A percentile compares a stretch with the other conserved stretches of the same genome.
These are phyloP conservation scores for Aspergillus ruber DNA, from an alignment of 2,329 filamentous ascomycete species.

Conservation along the genomic window DNA sequence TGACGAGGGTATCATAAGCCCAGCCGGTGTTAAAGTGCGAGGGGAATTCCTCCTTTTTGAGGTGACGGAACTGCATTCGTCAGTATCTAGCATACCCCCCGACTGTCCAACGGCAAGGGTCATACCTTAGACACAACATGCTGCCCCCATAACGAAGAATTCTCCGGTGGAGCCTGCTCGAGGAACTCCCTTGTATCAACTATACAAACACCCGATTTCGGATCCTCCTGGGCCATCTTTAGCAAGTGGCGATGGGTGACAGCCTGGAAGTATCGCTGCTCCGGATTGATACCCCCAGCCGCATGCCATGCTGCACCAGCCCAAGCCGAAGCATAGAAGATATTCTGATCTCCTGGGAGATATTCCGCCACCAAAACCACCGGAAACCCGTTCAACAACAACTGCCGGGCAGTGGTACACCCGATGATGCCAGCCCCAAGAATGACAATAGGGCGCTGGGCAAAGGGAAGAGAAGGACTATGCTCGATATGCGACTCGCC, in stretches of 20 bases:
- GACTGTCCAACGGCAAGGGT: neutral
- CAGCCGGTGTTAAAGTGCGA: conserved; percentile 27
- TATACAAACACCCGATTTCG: conserved; percentile 28
- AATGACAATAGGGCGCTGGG: conserved; percentile 30
- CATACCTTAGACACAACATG: conserved; percentile 29
- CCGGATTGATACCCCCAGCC: conserved; percentile 28
- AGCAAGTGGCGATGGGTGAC: conserved; percentile 29
- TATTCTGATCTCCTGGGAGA: conserved; percentile 30
- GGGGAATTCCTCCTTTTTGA: conserved; percentile 26
- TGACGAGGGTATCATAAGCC: conserved; percentile 32
- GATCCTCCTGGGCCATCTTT: conserved; percentile 29
- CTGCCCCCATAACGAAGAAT: conserved; percentile 31
- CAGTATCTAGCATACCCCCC: neutral
- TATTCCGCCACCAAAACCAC: conserved; percentile 32
- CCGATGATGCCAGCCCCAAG: conserved; percentile 36
- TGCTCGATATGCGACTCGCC: neutral
- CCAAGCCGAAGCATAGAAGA: conserved; percentile 35
- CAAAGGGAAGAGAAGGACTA: conserved; percentile 24
- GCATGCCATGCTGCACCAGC: conserved; percentile 36
- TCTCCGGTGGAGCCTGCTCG: conserved; percentile 23
- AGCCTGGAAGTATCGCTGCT: conserved; percentile 31
- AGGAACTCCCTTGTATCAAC: conserved; percentile 31
- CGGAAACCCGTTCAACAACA: conserved; percentile 29
- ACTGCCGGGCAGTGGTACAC: conserved; percentile 30
- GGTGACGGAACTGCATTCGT: conserved; percentile 26